These are phyloP conservation scores for Hypoxylon perforatum DNA, from an alignment of 495 filamentous ascomycete genomes.

Conservation along the genomic window DNA sequence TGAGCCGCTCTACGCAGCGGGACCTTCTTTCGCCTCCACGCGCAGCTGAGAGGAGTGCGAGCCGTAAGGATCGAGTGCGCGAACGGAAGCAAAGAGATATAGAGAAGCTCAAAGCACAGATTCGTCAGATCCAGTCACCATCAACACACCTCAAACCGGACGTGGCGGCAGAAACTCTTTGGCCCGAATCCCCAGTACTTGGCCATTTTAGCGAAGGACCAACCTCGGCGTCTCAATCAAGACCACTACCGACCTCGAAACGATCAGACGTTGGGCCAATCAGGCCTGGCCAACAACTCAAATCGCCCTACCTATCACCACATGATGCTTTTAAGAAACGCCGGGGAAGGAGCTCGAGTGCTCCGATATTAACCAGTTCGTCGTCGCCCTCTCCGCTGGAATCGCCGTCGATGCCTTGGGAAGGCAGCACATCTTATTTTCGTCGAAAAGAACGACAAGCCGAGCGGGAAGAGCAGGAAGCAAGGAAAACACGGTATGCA, in stretches of 20 bases:
- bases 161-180: background rate
- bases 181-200: constrained; percentile 24
- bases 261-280: constrained; percentile 26
- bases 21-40: constrained; percentile 13
- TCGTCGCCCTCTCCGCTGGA: constrained; percentile 18
- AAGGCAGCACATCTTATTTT: constrained; percentile 28
- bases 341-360: constrained; percentile 19
- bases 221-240: background rate
- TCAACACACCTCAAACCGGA: constrained; percentile 7
- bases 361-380: constrained; percentile 13
- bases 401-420: constrained; percentile 21
- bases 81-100: constrained; percentile 46
- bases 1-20: constrained; percentile 15
- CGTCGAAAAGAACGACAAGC: constrained; percentile 29
- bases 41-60: constrained; percentile 9
- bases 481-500: constrained; percentile 17
- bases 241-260: constrained; percentile 11
- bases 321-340: constrained; percentile 10
- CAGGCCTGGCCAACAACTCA: background rate
- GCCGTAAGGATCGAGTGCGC: constrained; percentile 39
- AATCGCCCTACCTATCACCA: constrained; percentile 14
- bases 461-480: constrained; percentile 29
- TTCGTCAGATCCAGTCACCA: constrained; percentile 11
- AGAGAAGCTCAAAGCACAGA: constrained; percentile 27
- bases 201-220: constrained; percentile 15